Evolutionary conservation across 1,284 basidiomycete genomes (phyloP).

Genomic region (Ceraceosorus guamensis): DNA sequence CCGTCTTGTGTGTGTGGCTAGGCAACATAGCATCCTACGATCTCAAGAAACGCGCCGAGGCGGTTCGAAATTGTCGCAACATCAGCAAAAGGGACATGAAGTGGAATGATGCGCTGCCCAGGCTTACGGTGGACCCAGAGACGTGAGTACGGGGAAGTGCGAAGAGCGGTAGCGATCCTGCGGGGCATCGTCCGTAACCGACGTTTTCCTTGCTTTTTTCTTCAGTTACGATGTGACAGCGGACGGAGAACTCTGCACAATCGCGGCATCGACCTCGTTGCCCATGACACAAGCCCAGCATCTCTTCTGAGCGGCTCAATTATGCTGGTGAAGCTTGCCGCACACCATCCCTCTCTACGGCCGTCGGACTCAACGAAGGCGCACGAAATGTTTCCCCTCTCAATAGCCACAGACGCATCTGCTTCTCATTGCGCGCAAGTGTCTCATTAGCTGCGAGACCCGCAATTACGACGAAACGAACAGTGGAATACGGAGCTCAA

Average conservation of each 20-base stretch:
- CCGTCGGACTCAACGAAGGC: no score
- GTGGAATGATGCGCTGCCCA: slow-evolving; percentile 73
- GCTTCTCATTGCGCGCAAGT: neutral
- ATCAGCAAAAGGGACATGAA: slow-evolving; percentile 88
- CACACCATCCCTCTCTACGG: no score
- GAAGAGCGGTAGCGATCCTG: neutral
- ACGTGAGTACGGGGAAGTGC: slow-evolving; percentile 46
- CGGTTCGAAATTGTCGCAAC: slow-evolving; percentile 69
- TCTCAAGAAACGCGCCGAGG: slow-evolving; percentile 65
- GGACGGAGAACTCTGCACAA: slow-evolving; percentile 25
- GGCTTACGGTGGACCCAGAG: slow-evolving; percentile 85
- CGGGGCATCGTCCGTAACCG: neutral
- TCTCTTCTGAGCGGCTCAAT: slow-evolving; percentile 3
- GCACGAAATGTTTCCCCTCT: no score
- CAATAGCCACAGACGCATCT: no score
- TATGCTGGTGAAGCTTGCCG: no score
- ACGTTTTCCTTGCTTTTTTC: neutral
- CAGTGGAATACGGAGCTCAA: no score
- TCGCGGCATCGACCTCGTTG: slow-evolving; percentile 31
- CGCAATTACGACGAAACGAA: no score
- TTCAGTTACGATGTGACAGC: slow-evolving; percentile 53
- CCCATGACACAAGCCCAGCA: slow-evolving; percentile 29
- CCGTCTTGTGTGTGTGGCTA: slow-evolving; percentile 11
- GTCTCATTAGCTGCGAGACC: no score
- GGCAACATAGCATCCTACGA: slow-evolving; percentile 64